phyloP scores from a whole-genome alignment of 1,284 basidiomycete genomes.

The Vanrija humicola region DNA sequence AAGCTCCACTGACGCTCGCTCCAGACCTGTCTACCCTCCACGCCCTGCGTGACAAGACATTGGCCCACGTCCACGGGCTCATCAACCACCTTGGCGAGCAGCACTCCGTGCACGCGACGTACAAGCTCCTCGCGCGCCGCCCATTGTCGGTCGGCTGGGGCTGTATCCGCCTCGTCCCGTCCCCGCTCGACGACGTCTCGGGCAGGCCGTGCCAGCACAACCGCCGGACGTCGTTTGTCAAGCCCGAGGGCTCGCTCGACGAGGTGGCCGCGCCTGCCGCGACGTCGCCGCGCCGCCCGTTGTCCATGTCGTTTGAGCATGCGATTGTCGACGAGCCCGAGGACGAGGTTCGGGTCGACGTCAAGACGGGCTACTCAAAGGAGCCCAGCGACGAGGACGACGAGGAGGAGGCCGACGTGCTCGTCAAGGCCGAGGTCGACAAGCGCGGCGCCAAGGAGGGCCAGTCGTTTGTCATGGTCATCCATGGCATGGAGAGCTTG shows the following conservation, averaged over 20 bases:
- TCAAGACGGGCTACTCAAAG: constrained; percentile 18
- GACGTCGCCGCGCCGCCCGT: neutral
- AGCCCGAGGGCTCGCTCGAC: constrained; percentile 8
- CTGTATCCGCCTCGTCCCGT: constrained; percentile 41
- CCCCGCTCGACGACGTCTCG: constrained; percentile 19
- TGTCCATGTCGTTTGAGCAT: constrained; percentile 10
- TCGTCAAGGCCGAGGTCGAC: constrained; percentile 37
- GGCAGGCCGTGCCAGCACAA: constrained; percentile 3
- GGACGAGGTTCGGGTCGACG: constrained; percentile 4
- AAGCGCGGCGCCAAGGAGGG: constrained; percentile 37
- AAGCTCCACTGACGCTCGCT: neutral
- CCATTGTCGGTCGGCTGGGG: constrained; percentile 36
- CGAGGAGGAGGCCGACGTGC: constrained; percentile 36
- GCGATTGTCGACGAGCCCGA: constrained; percentile 20
- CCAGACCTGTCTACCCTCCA: constrained; percentile 48
- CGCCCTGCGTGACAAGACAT: constrained; percentile 45
- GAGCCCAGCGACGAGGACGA: constrained; percentile 32
- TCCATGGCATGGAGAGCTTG: constrained; percentile 42
- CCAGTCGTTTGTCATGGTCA: constrained; percentile 37
- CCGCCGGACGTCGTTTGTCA: constrained; percentile 29
- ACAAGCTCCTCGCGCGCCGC: constrained; percentile 42
- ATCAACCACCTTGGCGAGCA: constrained; percentile 35
- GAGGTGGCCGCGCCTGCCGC: neutral
- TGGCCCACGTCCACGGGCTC: constrained; percentile 42
- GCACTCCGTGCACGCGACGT: constrained; percentile 36